Percentiles rank a stretch among this genome's conserved stretches.
Conservation (phyloP, 2,329 filamentous ascomycete genomes). For the Aspergillus ochraceoroseus region DNA sequence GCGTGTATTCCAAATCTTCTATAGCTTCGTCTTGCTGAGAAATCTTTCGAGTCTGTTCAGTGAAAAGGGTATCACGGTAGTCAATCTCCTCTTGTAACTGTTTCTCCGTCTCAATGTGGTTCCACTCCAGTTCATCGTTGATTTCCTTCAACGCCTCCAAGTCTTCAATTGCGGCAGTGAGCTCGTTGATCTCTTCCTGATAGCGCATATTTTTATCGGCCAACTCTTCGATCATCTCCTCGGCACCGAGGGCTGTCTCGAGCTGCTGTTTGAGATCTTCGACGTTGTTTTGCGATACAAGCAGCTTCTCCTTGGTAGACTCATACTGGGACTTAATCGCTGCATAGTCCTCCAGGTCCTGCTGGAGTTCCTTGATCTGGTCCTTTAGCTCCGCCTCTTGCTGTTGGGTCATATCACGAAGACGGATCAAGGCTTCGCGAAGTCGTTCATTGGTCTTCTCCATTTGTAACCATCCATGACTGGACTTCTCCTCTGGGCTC, state of each 20-base stretch:
- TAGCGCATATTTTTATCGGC: constrained; percentile 81
- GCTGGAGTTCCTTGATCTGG: constrained; percentile 68
- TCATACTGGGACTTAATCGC: constrained; percentile 65
- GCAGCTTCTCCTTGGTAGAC: constrained; percentile 65
- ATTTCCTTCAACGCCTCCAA: constrained; percentile 86
- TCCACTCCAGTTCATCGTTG: constrained; percentile 88
- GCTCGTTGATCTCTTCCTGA: constrained; percentile 75
- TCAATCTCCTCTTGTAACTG: constrained; percentile 93
- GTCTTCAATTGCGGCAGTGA: constrained; percentile 77
- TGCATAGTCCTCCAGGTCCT: constrained; percentile 65
- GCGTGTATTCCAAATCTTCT: constrained; percentile 84
- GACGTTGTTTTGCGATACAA: constrained; percentile 66
- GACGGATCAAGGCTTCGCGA: constrained; percentile 73
- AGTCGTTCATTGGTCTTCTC: constrained; percentile 85
- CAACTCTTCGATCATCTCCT: constrained; percentile 90
- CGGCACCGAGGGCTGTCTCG: constrained; percentile 78
- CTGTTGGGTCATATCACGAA: constrained; percentile 83
- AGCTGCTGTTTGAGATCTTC: constrained; percentile 87
- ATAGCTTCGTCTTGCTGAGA: constrained; percentile 72
- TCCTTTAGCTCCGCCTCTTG: constrained; percentile 73
- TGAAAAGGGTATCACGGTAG: constrained; percentile 75
- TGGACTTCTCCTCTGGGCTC: constrained; percentile 79
- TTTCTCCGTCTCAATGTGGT: constrained; percentile 87
- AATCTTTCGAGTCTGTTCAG: constrained; percentile 70
- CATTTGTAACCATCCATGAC: constrained; percentile 84